A percentile compares a stretch with the other conserved stretches of the same genome.
These are phyloP conservation scores for Arabidopsis suecica DNA, from an alignment of 345 rosid species.

Conservation along the genomic window DNA sequence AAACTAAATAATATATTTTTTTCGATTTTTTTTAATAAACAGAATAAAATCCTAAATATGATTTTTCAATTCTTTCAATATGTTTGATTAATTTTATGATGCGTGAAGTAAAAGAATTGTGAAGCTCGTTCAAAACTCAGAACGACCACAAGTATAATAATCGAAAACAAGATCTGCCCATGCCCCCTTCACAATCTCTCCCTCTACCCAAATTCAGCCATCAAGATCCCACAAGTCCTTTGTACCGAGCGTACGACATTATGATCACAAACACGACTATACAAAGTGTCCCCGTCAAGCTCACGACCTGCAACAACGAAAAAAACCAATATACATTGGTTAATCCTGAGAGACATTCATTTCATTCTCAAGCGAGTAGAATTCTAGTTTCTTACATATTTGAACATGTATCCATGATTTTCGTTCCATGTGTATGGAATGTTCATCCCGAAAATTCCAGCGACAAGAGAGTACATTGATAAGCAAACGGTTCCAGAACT, in stretches of 20 bases:
- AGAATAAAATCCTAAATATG: neutral
- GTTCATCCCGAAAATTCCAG: slow-evolving; percentile 94
- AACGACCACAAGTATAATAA: slow-evolving; percentile 14
- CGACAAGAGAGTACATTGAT: slow-evolving; percentile 73
- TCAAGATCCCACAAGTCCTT: slow-evolving; percentile 91
- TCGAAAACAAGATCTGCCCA: neutral
- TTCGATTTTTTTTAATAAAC: too few species aligned
- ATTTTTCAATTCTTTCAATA: neutral
- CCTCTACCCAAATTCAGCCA: slow-evolving; percentile 6
- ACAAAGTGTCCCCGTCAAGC: slow-evolving; percentile 50
- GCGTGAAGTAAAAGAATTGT: neutral
- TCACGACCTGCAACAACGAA: slow-evolving; percentile 62
- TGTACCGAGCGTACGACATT: slow-evolving; percentile 81
- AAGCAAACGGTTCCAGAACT: slow-evolving; percentile 76
- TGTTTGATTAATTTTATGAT: slow-evolving; percentile 2
- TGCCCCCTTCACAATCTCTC: slow-evolving; percentile 11
- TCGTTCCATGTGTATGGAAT: slow-evolving; percentile 89
- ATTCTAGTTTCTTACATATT: slow-evolving; percentile 59
- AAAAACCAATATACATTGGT: neutral
- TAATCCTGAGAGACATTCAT: neutral
- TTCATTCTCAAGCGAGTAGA: neutral
- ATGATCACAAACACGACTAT: slow-evolving; percentile 55
- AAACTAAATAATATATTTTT: too few species aligned
- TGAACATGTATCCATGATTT: slow-evolving; percentile 71
- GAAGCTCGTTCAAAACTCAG: slow-evolving; percentile 12